Evolutionary conservation across 495 filamentous ascomycete genomes (phyloP).

Genomic region (Monascus purpureus): DNA sequence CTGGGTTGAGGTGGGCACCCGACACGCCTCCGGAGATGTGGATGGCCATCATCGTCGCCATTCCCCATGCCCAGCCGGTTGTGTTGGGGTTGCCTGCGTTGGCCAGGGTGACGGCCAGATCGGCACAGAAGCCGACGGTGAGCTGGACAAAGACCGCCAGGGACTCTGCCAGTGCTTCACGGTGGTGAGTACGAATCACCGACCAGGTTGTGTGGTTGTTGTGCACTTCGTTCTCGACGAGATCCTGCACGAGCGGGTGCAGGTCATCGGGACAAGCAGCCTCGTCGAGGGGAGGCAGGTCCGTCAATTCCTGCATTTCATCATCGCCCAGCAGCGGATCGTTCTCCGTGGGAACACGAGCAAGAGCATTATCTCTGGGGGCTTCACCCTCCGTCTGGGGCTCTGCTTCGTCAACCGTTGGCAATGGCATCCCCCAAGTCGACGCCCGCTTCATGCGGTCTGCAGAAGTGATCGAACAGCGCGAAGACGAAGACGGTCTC

Average conservation of each 20-base stretch:
- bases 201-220: constrained; percentile 33
- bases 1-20: constrained; percentile 40
- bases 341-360: constrained; percentile 8
- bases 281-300: constrained; percentile 13
- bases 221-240: constrained; percentile 30
- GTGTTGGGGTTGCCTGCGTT: constrained; percentile 30
- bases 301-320: constrained; percentile 4
- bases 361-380: constrained; percentile 10
- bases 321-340: constrained; percentile 3
- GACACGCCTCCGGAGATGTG: constrained; percentile 43
- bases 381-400: constrained; percentile 6
- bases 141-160: constrained; percentile 31
- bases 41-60: constrained; percentile 43
- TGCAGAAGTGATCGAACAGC: constrained; percentile 18
- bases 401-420: too few species aligned
- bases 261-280: constrained; percentile 21
- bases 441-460: constrained; percentile 11
- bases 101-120: constrained; percentile 33
- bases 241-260: constrained; percentile 24
- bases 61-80: constrained; percentile 39
- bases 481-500: too few species aligned
- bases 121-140: constrained; percentile 33
- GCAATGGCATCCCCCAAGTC: constrained; percentile 3
- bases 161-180: constrained; percentile 34
- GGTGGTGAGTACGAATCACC: constrained; percentile 18